A percentile compares a stretch with the other conserved stretches of the same genome.
Evolutionary conservation across 768 basidiomycete genomes (phyloP).

Genomic region (Lactarius akahatsu): DNA sequence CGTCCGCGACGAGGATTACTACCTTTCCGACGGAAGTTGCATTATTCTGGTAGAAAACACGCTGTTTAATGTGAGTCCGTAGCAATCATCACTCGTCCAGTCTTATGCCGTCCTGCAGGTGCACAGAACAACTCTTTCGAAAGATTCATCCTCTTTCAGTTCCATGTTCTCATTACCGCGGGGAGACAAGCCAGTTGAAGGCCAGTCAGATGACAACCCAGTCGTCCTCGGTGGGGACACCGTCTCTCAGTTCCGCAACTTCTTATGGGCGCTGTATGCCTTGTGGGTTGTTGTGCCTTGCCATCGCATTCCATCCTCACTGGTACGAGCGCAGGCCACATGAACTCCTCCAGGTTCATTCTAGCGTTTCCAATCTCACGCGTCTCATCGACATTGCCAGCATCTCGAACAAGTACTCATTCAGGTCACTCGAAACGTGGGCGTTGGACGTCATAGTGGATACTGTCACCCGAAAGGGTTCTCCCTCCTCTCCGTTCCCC

Average conservation of each 20-base stretch:
- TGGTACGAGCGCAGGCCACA: slow-evolving; percentile 48
- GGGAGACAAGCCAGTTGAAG: slow-evolving; percentile 51
- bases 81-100: not conserved
- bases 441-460: slow-evolving; percentile 71
- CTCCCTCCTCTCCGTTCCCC: slow-evolving; percentile 48
- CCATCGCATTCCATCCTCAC: not conserved
- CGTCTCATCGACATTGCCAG: slow-evolving; percentile 61
- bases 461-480: slow-evolving; percentile 58
- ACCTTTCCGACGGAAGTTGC: slow-evolving; percentile 29
- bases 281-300: slow-evolving; percentile 45
- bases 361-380: slow-evolving; percentile 50
- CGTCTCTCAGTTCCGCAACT: slow-evolving; percentile 63
- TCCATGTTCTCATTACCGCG: slow-evolving; percentile 69
- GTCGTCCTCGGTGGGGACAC: slow-evolving; percentile 63
- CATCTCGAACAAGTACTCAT: slow-evolving; percentile 70
- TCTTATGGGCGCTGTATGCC: slow-evolving; percentile 77
- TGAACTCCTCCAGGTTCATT: slow-evolving; percentile 52
- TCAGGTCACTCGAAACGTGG: slow-evolving; percentile 74
- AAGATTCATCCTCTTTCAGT: slow-evolving; percentile 62
- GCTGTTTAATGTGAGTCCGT: slow-evolving; percentile 27
- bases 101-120: slow-evolving; percentile 16
- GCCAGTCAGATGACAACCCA: slow-evolving; percentile 62
- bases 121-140: slow-evolving; percentile 42
- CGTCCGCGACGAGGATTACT: slow-evolving; percentile 27
- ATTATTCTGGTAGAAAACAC: slow-evolving; percentile 27